Base-by-base conservation (phyloP, 148 eudicot genomes). In the Diospyros lotus region DNA sequence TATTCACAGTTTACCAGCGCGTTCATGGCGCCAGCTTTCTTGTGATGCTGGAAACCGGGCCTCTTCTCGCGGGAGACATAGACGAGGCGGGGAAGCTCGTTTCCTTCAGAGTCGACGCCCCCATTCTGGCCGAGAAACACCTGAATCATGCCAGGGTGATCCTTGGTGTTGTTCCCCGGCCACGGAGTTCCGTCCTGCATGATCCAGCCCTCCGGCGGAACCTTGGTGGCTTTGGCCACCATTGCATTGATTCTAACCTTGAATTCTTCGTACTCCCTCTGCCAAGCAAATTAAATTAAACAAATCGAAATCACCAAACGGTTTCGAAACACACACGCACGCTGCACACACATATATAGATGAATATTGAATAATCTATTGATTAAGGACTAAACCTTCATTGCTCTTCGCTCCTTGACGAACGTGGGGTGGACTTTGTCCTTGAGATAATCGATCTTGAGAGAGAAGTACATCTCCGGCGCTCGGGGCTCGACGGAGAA, bases 381-480 rank as follows among this genome's bases (percentile, higher is more conserved):
- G 50, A 44, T 14, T 28, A 71, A 51, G 65, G 51, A 48, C 4
- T 38, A 69, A 64, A 91, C 96, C 96, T 91, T 91, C 97, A 91
- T 91, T 14, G 93, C 89, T 73, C 97, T 82, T 8, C 97, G 82
- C 81, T 91, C 97, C 82, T 91, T 91, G 38, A 91, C 97, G 80
- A 91, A 91, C 71, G 97, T 91, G 63, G 97, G 93, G 78, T 91
- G 97, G 78, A 91, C 93, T 71, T 91, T 91, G 77, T 91, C 97
- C 80, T 89, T 91, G 45, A 91, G 84, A 77, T 89, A 91, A 77
- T 91, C 97, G 7, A 91, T 82, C 72, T 91, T 89, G 39, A 62
- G 85, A 17, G 93, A 87, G 77, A 91, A 91, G 81, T 91, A 91
- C 73, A 84, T 79, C 81, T 91, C 97, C 9, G 97, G 97, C 2